Percentiles rank a stretch among this genome's conserved stretches.
These are phyloP conservation scores for Talaromyces stipitatus DNA, from an alignment of 495 filamentous ascomycete species.

Conservation along the genomic window DNA sequence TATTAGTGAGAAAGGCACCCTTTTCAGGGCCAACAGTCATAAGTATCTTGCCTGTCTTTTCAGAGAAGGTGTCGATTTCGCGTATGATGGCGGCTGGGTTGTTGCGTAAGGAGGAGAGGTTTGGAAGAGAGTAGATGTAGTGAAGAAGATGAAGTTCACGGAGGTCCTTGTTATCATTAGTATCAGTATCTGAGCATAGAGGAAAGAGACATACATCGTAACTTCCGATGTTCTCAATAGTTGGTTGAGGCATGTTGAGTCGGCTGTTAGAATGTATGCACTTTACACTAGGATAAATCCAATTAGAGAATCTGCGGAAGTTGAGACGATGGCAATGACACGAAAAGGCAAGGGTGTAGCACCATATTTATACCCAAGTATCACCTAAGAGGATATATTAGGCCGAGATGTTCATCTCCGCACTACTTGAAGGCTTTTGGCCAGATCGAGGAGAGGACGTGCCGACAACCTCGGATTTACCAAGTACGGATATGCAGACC, in stretches of 20 bases:
- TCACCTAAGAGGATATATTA: too few relatives aligned
- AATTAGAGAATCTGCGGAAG: too few relatives aligned
- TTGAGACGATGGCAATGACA: too few relatives aligned
- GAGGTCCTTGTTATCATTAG: slow-evolving; percentile 49
- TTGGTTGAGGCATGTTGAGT: slow-evolving; percentile 3
- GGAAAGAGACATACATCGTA: neutral
- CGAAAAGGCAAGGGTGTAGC: neutral
- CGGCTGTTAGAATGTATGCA: neutral
- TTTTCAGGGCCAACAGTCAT: slow-evolving; percentile 77
- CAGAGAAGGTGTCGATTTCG: slow-evolving; percentile 64
- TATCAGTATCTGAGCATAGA: neutral
- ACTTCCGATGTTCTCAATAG: neutral
- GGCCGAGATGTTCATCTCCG: neutral
- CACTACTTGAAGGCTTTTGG: neutral
- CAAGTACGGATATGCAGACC: neutral
- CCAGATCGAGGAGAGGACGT: neutral
- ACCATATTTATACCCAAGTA: neutral
- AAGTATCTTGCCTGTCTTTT: slow-evolving; percentile 52
- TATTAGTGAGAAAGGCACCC: slow-evolving; percentile 54
- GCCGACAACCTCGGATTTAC: neutral
- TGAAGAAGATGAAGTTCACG: slow-evolving; percentile 67
- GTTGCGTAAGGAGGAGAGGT: slow-evolving; percentile 51
- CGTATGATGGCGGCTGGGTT: slow-evolving; percentile 55
- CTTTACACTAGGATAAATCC: too few relatives aligned
- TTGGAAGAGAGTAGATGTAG: slow-evolving; percentile 53